phyloP scores from a whole-genome alignment of 164 flowering plant genomes.

The Sedum album region DNA sequence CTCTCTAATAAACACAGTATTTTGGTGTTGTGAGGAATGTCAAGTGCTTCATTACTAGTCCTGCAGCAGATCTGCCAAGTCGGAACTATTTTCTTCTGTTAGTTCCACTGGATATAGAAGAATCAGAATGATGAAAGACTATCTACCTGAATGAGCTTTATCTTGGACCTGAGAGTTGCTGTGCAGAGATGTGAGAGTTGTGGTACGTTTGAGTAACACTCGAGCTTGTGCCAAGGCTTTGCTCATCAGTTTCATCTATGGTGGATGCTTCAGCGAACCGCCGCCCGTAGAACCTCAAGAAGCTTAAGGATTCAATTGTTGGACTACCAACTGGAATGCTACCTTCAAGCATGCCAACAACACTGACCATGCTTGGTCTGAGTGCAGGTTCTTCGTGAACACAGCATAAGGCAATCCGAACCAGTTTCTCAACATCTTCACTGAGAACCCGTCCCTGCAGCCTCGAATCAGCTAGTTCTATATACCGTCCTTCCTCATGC shows the following conservation, averaged over 20 bases:
- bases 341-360: conserved; percentile 83
- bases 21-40: no score
- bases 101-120: no score
- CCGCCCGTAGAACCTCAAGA: no score
- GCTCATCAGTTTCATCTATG: conserved; percentile 19
- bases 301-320: conserved; percentile 34
- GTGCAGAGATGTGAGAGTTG: background rate
- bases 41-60: background rate
- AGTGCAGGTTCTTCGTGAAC: conserved; percentile 78
- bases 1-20: no score
- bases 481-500: conserved; percentile 71
- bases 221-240: conserved; percentile 3
- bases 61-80: background rate
- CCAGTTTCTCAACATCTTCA: conserved; percentile 64
- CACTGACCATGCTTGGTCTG: conserved; percentile 66
- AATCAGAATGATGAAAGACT: background rate
- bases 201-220: background rate
- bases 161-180: conserved; percentile 7
- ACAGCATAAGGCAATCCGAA: conserved; percentile 72
- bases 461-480: conserved; percentile 70
- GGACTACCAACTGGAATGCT: conserved; percentile 36
- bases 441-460: conserved; percentile 49
- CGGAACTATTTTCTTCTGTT: background rate
- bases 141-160: background rate
- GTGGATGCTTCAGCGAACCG: no score